These are phyloP conservation scores for Plasmodium malariae DNA, from an alignment of 169 alveolate species.

Conservation along the genomic window DNA sequence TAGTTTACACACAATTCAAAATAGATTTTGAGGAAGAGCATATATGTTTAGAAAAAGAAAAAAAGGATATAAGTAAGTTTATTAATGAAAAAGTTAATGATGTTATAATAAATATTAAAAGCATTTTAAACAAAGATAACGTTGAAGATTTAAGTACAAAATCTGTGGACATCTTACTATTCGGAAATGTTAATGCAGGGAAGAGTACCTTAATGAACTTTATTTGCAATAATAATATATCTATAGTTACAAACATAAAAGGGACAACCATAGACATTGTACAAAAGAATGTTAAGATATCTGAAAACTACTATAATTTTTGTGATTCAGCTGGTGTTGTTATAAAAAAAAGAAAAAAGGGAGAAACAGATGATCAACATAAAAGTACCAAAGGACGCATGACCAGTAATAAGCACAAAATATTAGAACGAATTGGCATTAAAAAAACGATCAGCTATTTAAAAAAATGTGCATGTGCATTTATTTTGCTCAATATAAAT, in stretches of 20 bases:
- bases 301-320: constrained; percentile 66
- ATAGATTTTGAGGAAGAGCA: constrained; percentile 63
- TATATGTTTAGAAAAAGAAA: constrained; percentile 4
- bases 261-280: constrained; percentile 85
- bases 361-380: not conserved
- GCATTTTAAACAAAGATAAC: constrained; percentile 36
- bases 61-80: not conserved
- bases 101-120: constrained; percentile 17
- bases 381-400: not conserved
- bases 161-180: constrained; percentile 70
- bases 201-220: constrained; percentile 83
- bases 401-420: constrained; percentile 1
- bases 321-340: constrained; percentile 84
- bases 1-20: constrained; percentile 34
- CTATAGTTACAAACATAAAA: constrained; percentile 82
- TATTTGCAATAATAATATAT: constrained; percentile 76
- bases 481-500: constrained; percentile 15
- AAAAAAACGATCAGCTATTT: constrained; percentile 15
- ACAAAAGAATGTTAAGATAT: constrained; percentile 69
- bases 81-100: not conserved
- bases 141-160: constrained; percentile 57
- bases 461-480: constrained; percentile 4
- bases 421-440: constrained; percentile 37
- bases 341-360: not conserved
- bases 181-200: constrained; percentile 86